Evolutionary conservation across 2,329 filamentous ascomycete species (phyloP).

Genomic region (Davidsoniella virescens): DNA sequence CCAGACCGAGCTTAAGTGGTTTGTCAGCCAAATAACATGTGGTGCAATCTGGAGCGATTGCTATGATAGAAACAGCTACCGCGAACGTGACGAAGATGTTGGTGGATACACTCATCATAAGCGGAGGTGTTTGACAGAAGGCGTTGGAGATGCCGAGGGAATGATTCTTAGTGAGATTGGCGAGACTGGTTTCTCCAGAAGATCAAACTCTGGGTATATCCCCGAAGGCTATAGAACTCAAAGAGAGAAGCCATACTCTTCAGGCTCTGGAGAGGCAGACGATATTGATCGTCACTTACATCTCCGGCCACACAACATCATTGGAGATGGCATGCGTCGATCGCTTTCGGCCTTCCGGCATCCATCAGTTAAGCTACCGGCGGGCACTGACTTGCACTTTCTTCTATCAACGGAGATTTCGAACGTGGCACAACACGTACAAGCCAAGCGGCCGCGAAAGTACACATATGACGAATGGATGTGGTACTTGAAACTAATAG

Average conservation of each 20-base stretch:
- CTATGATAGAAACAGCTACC: neutral
- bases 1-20: constrained; percentile 27
- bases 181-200: neutral
- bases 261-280: neutral
- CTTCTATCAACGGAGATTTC: constrained; percentile 59
- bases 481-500: constrained; percentile 66
- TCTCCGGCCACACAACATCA: constrained; percentile 2
- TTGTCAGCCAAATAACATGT: constrained; percentile 26
- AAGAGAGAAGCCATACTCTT: neutral
- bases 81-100: neutral
- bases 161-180: constrained; percentile 3
- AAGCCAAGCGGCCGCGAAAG: constrained; percentile 38
- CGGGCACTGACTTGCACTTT: constrained; percentile 36
- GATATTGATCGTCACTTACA: neutral
- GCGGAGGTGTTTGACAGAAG: neutral
- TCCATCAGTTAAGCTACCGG: constrained; percentile 20
- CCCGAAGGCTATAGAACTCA: neutral
- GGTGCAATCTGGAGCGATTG: constrained; percentile 24
- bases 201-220: neutral
- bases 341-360: neutral
- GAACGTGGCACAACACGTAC: constrained; percentile 42
- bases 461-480: constrained; percentile 81
- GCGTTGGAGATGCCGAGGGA: constrained; percentile 1
- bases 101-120: constrained; percentile 4
- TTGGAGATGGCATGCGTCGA: neutral